These are phyloP conservation scores for Zymoseptoria passerinii DNA, from an alignment of 2,329 filamentous ascomycete species.

Conservation along the genomic window DNA sequence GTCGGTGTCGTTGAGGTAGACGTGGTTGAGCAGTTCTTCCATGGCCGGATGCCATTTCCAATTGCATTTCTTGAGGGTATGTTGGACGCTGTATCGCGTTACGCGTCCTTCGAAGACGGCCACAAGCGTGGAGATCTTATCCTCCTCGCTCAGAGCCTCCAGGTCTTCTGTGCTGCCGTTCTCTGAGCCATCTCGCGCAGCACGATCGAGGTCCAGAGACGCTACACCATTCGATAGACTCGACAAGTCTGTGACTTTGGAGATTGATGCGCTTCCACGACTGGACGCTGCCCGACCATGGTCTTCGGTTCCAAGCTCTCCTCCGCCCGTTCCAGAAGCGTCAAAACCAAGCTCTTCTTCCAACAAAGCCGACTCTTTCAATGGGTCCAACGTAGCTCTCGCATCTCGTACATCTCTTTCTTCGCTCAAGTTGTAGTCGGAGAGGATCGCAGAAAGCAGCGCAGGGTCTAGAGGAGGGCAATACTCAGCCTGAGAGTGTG, in stretches of 20 bases:
- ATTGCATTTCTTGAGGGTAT: constrained; percentile 58
- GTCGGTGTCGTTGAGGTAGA: constrained; percentile 63
- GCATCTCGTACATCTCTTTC: constrained; percentile 46
- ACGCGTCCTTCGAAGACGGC: constrained; percentile 62
- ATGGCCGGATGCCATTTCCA: constrained; percentile 62
- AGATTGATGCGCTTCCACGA: constrained; percentile 32
- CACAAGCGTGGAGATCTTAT: constrained; percentile 55
- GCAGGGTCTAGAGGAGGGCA: constrained; percentile 66
- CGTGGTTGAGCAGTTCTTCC: constrained; percentile 71
- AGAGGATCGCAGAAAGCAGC: constrained; percentile 65
- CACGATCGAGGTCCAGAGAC: constrained; percentile 22
- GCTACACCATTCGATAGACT: constrained; percentile 42
- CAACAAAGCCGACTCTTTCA: constrained; percentile 55
- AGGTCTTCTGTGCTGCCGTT: constrained; percentile 23
- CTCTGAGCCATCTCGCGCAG: constrained; percentile 14
- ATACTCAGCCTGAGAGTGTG: neutral
- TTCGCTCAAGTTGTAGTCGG: constrained; percentile 60
- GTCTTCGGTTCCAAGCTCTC: neutral
- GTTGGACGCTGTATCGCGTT: constrained; percentile 55
- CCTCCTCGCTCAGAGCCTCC: constrained; percentile 45
- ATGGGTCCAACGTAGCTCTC: constrained; percentile 51
- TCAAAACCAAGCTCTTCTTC: constrained; percentile 68
- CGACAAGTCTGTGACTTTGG: constrained; percentile 43
- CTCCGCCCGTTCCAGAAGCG: constrained; percentile 56
- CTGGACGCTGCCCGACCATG: constrained; percentile 29